A percentile compares a stretch with the other conserved stretches of the same genome.
Evolutionary conservation across 306 rosid species (phyloP).

Genomic region (Sesbania bispinosa): DNA sequence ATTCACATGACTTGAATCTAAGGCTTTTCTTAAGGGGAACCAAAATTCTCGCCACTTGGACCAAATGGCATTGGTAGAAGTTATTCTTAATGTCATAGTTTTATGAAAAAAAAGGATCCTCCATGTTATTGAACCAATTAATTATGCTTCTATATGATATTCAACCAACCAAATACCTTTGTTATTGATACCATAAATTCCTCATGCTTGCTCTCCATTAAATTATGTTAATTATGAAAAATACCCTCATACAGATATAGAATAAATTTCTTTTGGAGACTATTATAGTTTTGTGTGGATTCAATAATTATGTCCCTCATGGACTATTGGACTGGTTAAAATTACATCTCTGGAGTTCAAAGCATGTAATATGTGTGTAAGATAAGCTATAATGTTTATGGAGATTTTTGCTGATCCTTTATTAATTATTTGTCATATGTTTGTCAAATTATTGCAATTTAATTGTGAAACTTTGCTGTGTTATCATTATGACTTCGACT

Average conservation of each 20-base stretch:
- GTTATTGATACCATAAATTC: background rate
- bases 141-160: background rate
- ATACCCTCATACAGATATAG: background rate
- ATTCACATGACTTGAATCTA: no score
- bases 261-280: background rate
- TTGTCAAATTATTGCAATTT: constrained; percentile 11
- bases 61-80: no score
- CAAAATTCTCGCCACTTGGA: no score
- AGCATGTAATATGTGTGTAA: background rate
- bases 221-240: background rate
- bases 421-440: constrained; percentile 11
- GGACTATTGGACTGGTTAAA: background rate
- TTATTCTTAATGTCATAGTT: background rate
- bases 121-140: background rate
- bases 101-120: background rate
- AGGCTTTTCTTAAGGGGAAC: no score
- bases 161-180: background rate
- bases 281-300: background rate
- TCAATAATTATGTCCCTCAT: background rate
- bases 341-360: background rate
- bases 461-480: constrained; percentile 15
- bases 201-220: background rate
- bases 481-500: constrained; percentile 15
- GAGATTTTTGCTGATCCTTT: background rate
- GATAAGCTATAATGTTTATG: constrained; percentile 2